Percentiles rank a stretch among this genome's conserved stretches.
Conservation (phyloP, 140 eudicot species). For the Eryngium alpinum region DNA sequence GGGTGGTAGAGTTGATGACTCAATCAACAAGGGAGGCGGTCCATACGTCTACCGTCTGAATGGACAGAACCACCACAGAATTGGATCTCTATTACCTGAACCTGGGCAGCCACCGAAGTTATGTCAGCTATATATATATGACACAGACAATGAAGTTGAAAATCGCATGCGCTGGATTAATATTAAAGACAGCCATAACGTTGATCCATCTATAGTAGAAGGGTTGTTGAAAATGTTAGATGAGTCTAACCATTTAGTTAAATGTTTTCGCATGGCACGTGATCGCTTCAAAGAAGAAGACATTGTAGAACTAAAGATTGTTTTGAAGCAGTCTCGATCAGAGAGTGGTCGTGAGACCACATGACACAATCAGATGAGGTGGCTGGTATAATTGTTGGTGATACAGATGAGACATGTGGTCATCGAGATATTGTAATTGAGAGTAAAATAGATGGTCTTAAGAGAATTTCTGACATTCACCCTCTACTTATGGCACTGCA, state of each 20-base stretch:
- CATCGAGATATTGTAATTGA: neutral
- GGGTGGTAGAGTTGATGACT: neutral
- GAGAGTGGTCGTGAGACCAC: neutral
- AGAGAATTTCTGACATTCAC: neutral
- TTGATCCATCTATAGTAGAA: neutral
- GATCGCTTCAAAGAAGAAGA: too few species aligned
- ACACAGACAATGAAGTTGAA: neutral
- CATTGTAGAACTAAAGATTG: neutral
- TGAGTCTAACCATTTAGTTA: neutral
- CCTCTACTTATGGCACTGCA: neutral
- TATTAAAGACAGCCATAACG: neutral
- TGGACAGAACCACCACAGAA: neutral
- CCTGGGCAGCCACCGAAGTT: too few species aligned
- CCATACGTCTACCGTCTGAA: neutral
- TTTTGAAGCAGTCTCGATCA: too few species aligned
- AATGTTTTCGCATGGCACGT: too few species aligned
- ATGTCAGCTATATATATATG: too few species aligned
- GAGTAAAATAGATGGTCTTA: neutral
- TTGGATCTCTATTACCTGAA: neutral
- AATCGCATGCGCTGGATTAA: neutral
- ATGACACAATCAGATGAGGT: too few species aligned
- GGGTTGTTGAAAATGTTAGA: neutral
- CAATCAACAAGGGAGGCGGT: neutral
- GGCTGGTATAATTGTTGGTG: neutral
- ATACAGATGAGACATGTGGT: fast-evolving